Base-by-base conservation (phyloP, 2,329 filamentous ascomycete species). In the Blastomyces percursus region DNA sequence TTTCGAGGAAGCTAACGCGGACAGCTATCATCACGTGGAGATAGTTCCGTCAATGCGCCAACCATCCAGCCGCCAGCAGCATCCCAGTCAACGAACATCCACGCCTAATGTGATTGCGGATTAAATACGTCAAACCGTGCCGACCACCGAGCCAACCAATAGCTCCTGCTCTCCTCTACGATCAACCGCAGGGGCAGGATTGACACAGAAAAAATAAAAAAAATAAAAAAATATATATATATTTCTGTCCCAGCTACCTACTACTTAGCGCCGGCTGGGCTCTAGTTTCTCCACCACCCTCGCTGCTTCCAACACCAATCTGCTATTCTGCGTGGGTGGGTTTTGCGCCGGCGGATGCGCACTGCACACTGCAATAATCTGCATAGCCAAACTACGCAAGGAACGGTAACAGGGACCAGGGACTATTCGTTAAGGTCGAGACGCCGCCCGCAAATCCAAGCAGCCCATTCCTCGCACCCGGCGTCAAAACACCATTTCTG, bases 11-110 rank as follows among this genome's bases (percentile, higher is more conserved):
- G 32, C 55, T 69, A 30, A 30, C 67, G 61, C 66, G 67, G 67
- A 66, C 65, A 67, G 64, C 65, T 76, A 76, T 75, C 74, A 62
- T 72, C 74, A 76, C 74, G 74, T 76, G 74, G 61, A 69, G 74
- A 76, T 76, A 75, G 27, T n/a, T n/a, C n/a, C n/a, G n/a, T n/a
- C n/a, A n/a, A n/a, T n/a, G n/a, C n/a, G n/a, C n/a, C 1, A 30
- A 30, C 27, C 27, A n/a, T 30, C 27, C 30, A 19, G 0, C 16
- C 19, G 1, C 12, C 27, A 27, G 16, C 27, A 48, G 3, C n/a
- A 44, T n/a, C 32, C 27, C 48, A 9, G 48, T 8, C 30, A 51
- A 51, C 48, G 14, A 19, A 8, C n/a, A 55, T 55, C 51, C 19
- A 19, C 55, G 11, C 27, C 55, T 38, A 38, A 21, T 14, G 21